phyloP scores from a whole-genome alignment of 2,329 filamentous ascomycete genomes.

The Aaosphaeria arxii region DNA sequence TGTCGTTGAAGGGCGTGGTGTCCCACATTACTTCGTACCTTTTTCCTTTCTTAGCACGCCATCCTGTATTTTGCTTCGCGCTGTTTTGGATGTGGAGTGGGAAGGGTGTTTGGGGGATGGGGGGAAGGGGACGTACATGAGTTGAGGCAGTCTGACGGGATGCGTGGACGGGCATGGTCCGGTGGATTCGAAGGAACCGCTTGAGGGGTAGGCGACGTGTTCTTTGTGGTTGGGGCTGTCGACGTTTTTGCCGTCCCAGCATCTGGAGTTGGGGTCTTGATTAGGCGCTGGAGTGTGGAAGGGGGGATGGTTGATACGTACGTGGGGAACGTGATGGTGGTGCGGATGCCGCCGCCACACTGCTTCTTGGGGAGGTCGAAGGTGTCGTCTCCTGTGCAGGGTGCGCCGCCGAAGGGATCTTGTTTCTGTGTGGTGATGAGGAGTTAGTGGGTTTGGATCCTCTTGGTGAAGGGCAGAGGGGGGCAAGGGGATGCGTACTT shows the following conservation, averaged over 20 bases:
- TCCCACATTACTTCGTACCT: constrained; percentile 44
- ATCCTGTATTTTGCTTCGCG: too few species aligned
- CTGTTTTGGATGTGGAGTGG: too few species aligned
- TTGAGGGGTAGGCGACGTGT: constrained; percentile 38
- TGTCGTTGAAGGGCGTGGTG: constrained; percentile 27
- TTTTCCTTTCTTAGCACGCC: too few species aligned
- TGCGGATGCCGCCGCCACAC: constrained; percentile 43
- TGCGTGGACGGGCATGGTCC: constrained; percentile 39
- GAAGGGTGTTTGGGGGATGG: too few species aligned
- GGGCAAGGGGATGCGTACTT: too few species aligned
- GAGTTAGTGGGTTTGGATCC: too few species aligned
- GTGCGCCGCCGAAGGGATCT: constrained; percentile 34
- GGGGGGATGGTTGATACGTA: constrained; percentile 11
- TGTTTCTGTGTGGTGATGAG: constrained; percentile 28
- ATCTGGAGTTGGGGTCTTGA: constrained; percentile 3
- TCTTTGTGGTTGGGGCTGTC: constrained; percentile 55
- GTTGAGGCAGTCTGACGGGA: constrained; percentile 46
- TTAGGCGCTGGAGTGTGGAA: not conserved
- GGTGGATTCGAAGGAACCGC: constrained; percentile 16
- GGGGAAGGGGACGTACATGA: constrained; percentile 29
- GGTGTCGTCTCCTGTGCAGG: constrained; percentile 33
- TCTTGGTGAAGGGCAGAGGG: too few species aligned
- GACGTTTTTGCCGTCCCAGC: constrained; percentile 49
- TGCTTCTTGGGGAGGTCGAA: constrained; percentile 14
- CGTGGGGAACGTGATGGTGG: constrained; percentile 48